Evolutionary conservation across 495 filamentous ascomycete genomes (phyloP).

Genomic region (Aeminium ludgeri): DNA sequence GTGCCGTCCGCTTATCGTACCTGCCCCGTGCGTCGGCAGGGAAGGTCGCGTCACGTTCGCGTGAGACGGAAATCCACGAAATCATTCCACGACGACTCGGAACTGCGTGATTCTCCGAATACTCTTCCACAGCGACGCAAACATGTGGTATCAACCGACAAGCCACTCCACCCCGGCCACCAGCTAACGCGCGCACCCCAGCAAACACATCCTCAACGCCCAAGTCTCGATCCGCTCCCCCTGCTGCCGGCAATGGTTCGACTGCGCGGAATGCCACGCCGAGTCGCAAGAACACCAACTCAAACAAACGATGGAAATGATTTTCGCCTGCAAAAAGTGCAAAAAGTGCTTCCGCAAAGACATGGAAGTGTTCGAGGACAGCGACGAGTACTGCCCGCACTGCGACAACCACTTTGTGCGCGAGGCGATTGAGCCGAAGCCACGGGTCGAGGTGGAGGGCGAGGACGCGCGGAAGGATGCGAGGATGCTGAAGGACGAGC

Average conservation of each 20-base stretch:
- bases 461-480: conserved; percentile 73
- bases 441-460: conserved; percentile 67
- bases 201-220: conserved; percentile 96
- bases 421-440: conserved; percentile 67
- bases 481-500: conserved; percentile 85
- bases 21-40: no score
- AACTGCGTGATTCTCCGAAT: no score
- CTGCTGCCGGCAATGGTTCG: conserved; percentile 97
- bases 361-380: conserved; percentile 75
- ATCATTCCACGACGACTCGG: no score
- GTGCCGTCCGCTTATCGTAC: no score
- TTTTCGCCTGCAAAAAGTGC: conserved; percentile 96
- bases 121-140: neutral
- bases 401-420: conserved; percentile 97
- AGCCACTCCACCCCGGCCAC: no score
- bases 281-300: conserved; percentile 55
- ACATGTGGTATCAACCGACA: no score
- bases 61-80: neutral
- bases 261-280: conserved; percentile 87
- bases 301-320: conserved; percentile 66
- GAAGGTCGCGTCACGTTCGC: neutral
- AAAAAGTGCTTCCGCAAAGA: conserved; percentile 95
- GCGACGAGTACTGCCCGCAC: conserved; percentile 98
- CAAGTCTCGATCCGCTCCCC: conserved; percentile 90
- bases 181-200: no score